Evolutionary conservation across 176 grass and related monocot species (phyloP), one percentile per base, ranked within the genome.

Genomic region (Eremochloa ophiuroides): DNA sequence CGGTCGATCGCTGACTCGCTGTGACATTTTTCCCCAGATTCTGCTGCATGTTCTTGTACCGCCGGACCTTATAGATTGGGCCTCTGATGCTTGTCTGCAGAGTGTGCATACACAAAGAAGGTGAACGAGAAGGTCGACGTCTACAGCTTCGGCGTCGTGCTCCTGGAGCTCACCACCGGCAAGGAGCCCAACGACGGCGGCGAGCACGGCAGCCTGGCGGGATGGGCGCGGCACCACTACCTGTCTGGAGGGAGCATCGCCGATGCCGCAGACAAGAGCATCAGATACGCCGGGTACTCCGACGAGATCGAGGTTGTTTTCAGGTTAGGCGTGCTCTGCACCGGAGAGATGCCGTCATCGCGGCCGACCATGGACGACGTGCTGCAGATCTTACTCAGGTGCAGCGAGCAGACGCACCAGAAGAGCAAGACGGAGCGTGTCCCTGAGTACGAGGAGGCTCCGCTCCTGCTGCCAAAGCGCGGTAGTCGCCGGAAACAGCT

Each of bases 141-240:
- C 14, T 99, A 95, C 85, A 99, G 96, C 87, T 99, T 93, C 71
- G 96, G 93, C 43, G 96, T 95, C 10, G 91, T 99, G 39, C 88
- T 99, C 15, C 72, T 99, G 40, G 93, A 99, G 85, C 88, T 99
- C 28, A 93, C 87, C 3, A 95, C 96, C 22, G 93, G 96, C 10
- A 70, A 78, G 63, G 37, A 62, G 82, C 79, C 93, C 29, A 89
- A 85, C 71, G 87, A 95, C 67, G 96, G 91, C 40, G 84, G 88
- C 28, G 80, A 89, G 25, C 69, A 91, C 6, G 80, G 88, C 11
- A 84, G 50, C 69, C 87, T 95, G 66, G 88, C 87, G 12, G 91
- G 88, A 23, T 93, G 92, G 93, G 88, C 88, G 0, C 88, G 91
- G 65, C 75, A 63, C 10, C 82, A 80, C 66, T 80, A 82, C 7